These are phyloP conservation scores for Blastocystis sp. DNA, from an alignment of 352 stramenopile genomes.

Conservation along the genomic window DNA sequence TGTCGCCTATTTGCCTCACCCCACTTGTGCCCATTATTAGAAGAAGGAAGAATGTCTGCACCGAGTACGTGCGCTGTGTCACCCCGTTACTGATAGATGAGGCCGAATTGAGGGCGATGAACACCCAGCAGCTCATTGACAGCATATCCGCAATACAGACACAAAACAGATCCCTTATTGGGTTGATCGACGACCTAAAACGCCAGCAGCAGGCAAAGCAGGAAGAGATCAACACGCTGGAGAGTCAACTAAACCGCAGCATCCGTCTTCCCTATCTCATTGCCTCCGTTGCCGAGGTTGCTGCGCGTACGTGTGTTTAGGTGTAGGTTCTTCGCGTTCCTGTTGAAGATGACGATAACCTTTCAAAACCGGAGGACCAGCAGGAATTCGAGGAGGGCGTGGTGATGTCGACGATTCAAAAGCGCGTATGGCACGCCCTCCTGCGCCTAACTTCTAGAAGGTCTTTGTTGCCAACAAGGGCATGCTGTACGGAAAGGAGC, in stretches of 20 bases:
- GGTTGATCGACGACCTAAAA: constrained; percentile 49
- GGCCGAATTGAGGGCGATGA: constrained; percentile 63
- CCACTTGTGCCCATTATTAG: background rate
- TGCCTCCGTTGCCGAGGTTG: constrained; percentile 48
- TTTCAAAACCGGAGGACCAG: constrained; percentile 41
- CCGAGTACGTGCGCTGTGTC: constrained; percentile 4
- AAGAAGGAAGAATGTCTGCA: constrained; percentile 20
- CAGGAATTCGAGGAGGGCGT: constrained; percentile 70
- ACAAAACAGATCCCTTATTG: constrained; percentile 48
- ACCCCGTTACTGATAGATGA: constrained; percentile 42
- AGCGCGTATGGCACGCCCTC: background rate
- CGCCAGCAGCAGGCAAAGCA: constrained; percentile 7
- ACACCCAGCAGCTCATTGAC: constrained; percentile 55
- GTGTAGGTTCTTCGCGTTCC: constrained; percentile 50
- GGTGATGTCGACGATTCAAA: constrained; percentile 72
- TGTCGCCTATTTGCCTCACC: background rate
- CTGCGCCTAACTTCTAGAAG: constrained; percentile 31
- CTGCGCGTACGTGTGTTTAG: background rate
- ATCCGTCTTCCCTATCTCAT: constrained; percentile 72
- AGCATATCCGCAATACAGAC: constrained; percentile 57
- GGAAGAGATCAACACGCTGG: constrained; percentile 25
- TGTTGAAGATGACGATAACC: constrained; percentile 65
- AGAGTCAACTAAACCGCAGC: constrained; percentile 49
- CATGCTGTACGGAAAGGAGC: constrained; percentile 87
- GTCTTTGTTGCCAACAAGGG: constrained; percentile 85